A percentile compares a stretch with the other conserved stretches of the same genome.
These are phyloP conservation scores for Gossypium schwendimanii DNA, from an alignment of 441 rosid species.

Conservation along the genomic window DNA sequence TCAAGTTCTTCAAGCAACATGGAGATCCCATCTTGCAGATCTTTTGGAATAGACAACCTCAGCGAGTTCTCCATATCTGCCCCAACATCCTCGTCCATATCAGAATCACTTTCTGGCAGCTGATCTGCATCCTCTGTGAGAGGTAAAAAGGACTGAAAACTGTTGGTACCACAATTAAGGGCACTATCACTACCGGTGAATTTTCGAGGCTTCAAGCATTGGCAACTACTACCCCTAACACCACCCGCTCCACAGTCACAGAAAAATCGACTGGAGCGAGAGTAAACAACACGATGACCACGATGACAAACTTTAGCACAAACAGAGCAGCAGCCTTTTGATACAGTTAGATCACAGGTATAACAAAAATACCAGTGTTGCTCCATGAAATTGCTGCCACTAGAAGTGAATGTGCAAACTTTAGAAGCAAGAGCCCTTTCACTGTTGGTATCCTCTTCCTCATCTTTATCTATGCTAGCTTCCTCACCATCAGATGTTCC, in stretches of 20 bases:
- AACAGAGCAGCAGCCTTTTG: constrained; percentile 99
- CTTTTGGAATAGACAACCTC: constrained; percentile 63
- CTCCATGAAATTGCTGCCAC: constrained; percentile 99
- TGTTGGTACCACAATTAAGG: constrained; percentile 51
- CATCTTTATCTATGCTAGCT: constrained; percentile 98
- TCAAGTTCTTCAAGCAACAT: constrained; percentile 75
- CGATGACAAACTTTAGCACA: constrained; percentile 99
- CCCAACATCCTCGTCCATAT: constrained; percentile 74
- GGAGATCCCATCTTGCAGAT: constrained; percentile 61
- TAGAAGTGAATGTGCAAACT: constrained; percentile 98
- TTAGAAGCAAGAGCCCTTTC: constrained; percentile 93
- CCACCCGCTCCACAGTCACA: constrained; percentile 99
- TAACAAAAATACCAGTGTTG: constrained; percentile 99
- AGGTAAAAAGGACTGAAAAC: constrained; percentile 76
- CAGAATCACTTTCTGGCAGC: constrained; percentile 92
- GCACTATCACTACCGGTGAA: constrained; percentile 60
- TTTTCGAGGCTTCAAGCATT: constrained; percentile 97
- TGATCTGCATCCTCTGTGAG: constrained; percentile 81
- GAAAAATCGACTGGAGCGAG: constrained; percentile 96
- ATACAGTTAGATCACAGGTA: constrained; percentile 95
- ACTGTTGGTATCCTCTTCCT: constrained; percentile 89
- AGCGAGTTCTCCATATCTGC: constrained; percentile 53
- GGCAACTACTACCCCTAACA: constrained; percentile 97
- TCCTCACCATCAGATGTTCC: constrained; percentile 99
- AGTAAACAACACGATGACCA: constrained; percentile 99